Base-by-base conservation (phyloP, 768 basidiomycete species). In the Boletales sp. region DNA sequence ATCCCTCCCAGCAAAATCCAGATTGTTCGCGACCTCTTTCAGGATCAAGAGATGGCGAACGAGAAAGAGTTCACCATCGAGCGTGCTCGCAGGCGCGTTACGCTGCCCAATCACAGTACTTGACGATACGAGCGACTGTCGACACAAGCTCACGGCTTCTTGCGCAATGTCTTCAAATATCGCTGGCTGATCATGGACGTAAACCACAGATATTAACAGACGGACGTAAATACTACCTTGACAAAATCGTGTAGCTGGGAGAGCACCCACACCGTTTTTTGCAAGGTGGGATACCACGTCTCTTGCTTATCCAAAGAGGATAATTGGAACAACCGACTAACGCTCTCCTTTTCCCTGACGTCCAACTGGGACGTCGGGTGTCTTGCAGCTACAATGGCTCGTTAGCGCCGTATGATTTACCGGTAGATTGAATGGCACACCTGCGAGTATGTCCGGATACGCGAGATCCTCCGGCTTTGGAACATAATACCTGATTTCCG, bases 111-210 rank as follows among this genome's bases (percentile, higher is more conserved):
- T 74, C 18, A 76, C 71, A n/a, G 86, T 78, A 0, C 87, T 78
- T 0, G 90, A 92, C 6, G 78, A 67, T 32, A 87, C 74, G 4
- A 98, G 78, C 0, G 94, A 95, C 51, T 86, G 78, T 32, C 86
- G 81, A 65, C 94, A 95, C 5, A 92, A 73, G 12, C 79, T 75
- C 30, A 97, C 77, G 0, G 94, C 91, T 70, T 97, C 94, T 69
- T 94, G 90, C 0, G 95, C 94, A 36, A 98, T 89, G 65, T 99
- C 97, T 59, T 94, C 89, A 51, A 97, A 99, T 50, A 97, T 94
- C 1, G 84, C 86, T n/a, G 90, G 85, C 94, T 98, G 51, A 36
- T 27, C 27, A 43, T n/a, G 15, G 43, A 43, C 7, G 51, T 55
- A 39, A 54, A 39, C 17, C 36, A 31, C 17, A 8, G 19, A 29